Conservation (phyloP, 768 basidiomycete species). For the Astraeus odoratus region DNA sequence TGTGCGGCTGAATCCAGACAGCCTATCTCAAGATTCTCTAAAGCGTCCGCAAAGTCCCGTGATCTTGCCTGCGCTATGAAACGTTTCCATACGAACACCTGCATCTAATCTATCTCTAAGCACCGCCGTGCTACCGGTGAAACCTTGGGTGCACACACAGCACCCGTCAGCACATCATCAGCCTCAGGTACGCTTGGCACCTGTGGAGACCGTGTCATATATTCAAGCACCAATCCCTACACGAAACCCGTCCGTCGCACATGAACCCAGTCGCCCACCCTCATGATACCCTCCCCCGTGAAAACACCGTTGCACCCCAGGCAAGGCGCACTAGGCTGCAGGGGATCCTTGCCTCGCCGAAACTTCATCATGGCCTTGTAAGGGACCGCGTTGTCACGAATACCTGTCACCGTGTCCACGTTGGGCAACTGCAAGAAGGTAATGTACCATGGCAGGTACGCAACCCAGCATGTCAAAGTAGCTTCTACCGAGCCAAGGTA, state of each 20-base stretch:
- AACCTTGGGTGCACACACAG: too few relatives aligned
- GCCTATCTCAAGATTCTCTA: too few relatives aligned
- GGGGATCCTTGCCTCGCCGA: conserved; percentile 51
- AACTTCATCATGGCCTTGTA: conserved; percentile 73
- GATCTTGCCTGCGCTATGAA: too few relatives aligned
- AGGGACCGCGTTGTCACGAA: conserved; percentile 65
- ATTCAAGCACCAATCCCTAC: conserved; percentile 2
- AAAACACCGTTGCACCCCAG: conserved; percentile 63
- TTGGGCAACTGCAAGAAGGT: conserved; percentile 55
- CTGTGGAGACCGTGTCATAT: too few relatives aligned
- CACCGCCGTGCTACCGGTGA: too few relatives aligned
- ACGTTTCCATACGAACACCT: too few relatives aligned
- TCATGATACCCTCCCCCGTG: conserved; percentile 41
- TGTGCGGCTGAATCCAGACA: too few relatives aligned
- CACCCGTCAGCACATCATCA: too few relatives aligned
- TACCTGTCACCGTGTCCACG: conserved; percentile 56
- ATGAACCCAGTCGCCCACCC: conserved; percentile 55
- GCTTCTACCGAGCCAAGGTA: conserved; percentile 3
- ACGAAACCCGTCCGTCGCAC: conserved; percentile 38
- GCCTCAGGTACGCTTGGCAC: too few relatives aligned
- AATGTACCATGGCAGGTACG: neutral
- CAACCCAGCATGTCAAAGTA: conserved; percentile 1
- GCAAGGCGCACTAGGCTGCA: conserved; percentile 45
- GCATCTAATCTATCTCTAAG: too few relatives aligned
- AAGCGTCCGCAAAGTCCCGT: too few relatives aligned